A percentile compares a stretch with the other conserved stretches of the same genome.
Evolutionary conservation across 352 stramenopile genomes (phyloP).

Genomic region (Globisporangium spiculum): DNA sequence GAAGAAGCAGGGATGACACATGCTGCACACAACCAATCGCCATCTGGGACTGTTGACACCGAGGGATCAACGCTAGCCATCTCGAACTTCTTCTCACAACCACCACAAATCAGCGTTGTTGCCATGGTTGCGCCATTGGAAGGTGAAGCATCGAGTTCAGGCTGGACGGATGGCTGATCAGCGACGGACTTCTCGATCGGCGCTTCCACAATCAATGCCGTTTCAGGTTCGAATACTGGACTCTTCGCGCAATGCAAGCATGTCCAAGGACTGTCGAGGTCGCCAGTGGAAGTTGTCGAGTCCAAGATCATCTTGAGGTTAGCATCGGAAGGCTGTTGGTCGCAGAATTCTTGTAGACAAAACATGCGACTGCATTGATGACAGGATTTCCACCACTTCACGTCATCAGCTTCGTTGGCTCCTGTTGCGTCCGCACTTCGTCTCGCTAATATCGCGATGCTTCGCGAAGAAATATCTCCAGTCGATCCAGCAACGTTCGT

Average conservation of each 20-base stretch:
- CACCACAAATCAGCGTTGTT: slow-evolving; percentile 24
- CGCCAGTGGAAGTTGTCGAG: not conserved
- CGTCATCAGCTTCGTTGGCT: slow-evolving; percentile 3
- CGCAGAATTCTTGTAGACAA: slow-evolving; percentile 44
- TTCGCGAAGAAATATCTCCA: slow-evolving; percentile 2
- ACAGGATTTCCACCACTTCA: slow-evolving; percentile 31
- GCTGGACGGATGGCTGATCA: not conserved
- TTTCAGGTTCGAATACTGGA: not conserved
- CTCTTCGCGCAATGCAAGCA: slow-evolving; percentile 7
- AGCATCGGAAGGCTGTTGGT: slow-evolving; percentile 25
- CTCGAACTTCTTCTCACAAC: slow-evolving; percentile 27
- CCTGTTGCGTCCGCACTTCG: not conserved
- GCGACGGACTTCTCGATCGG: not conserved
- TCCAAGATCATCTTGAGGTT: slow-evolving; percentile 22
- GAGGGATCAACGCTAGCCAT: slow-evolving; percentile 11
- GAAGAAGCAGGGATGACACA: not conserved
- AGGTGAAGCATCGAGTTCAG: not conserved
- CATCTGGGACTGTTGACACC: slow-evolving; percentile 16
- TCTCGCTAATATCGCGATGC: slow-evolving; percentile 4
- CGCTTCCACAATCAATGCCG: not conserved
- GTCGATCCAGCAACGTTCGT: not conserved
- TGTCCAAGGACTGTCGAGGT: not conserved
- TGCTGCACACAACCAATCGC: slow-evolving; percentile 28
- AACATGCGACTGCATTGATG: slow-evolving; percentile 29
- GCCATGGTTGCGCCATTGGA: not conserved